phyloP scores from a whole-genome alignment of 139 green algal genomes.

The Tetradesmus obliquus region DNA sequence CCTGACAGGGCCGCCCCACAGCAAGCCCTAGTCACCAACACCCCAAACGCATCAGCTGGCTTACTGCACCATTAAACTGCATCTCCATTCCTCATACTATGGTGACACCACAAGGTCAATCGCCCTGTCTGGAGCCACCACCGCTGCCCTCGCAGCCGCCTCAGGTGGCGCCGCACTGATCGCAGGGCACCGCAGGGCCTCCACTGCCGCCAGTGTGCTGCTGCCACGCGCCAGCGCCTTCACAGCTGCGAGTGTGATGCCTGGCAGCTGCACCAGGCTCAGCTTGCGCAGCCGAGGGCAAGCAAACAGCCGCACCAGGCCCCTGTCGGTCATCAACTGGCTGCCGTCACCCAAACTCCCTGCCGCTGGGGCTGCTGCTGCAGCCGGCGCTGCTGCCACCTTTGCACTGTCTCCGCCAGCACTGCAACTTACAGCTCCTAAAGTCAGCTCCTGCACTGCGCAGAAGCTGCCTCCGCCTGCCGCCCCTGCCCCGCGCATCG shows the following conservation, averaged over 20 bases:
- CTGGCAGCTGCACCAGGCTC: constrained; percentile 15
- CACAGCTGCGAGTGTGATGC: constrained; percentile 36
- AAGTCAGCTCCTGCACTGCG: not conserved
- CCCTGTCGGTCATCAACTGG: constrained; percentile 33
- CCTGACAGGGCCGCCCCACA: too few relatives aligned
- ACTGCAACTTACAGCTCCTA: not conserved
- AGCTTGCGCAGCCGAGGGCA: constrained; percentile 22
- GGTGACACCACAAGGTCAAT: constrained; percentile 32
- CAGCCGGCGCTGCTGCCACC: not conserved
- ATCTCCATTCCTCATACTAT: not conserved
- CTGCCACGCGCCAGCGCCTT: constrained; percentile 38
- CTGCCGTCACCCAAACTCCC: not conserved
- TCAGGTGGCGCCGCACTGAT: constrained; percentile 32
- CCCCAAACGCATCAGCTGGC: too few relatives aligned
- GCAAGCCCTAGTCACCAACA: too few relatives aligned
- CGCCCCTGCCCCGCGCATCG: not conserved
- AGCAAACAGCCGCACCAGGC: constrained; percentile 42
- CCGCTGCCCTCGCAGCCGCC: not conserved
- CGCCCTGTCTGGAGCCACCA: not conserved
- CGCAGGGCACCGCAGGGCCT: not conserved
- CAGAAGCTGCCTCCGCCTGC: not conserved
- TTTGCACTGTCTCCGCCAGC: not conserved
- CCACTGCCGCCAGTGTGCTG: not conserved
- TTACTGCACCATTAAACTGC: too few relatives aligned
- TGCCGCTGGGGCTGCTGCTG: not conserved